A percentile compares a stretch with the other conserved stretches of the same genome.
Conservation (phyloP, 2,329 filamentous ascomycete species). For the Diaporthe citriasiana region DNA sequence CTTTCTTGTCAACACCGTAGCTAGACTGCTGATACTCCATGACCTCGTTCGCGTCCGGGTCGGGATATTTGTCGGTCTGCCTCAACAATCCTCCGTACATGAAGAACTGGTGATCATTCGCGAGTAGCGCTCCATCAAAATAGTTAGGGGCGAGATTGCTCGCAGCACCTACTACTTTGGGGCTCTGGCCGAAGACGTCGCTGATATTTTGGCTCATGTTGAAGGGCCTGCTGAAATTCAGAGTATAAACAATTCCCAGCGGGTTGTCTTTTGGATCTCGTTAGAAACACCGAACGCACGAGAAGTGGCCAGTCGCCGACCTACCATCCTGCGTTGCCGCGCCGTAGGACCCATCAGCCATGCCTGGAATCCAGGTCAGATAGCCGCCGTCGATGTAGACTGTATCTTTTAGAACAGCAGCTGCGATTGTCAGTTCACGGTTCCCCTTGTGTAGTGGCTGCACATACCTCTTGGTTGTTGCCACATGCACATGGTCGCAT, state of each 20-base stretch:
- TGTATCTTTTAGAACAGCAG: constrained; percentile 70
- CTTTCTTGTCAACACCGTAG: constrained; percentile 61
- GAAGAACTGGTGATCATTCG: constrained; percentile 74
- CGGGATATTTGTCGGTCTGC: constrained; percentile 53
- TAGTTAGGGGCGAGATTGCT: constrained; percentile 70
- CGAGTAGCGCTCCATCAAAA: constrained; percentile 74
- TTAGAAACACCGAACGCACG: not conserved
- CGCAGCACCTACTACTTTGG: constrained; percentile 53
- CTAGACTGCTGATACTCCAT: constrained; percentile 67
- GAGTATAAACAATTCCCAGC: constrained; percentile 66
- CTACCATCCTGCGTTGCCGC: constrained; percentile 57
- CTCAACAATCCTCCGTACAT: constrained; percentile 72
- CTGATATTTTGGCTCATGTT: constrained; percentile 67
- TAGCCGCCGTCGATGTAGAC: constrained; percentile 76
- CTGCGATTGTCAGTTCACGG: constrained; percentile 55
- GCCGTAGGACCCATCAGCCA: constrained; percentile 59
- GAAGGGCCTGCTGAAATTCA: constrained; percentile 72
- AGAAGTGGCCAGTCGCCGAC: constrained; percentile 42
- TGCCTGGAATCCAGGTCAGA: constrained; percentile 66
- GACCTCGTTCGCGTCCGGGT: constrained; percentile 57
- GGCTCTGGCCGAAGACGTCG: constrained; percentile 58
- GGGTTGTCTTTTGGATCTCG: constrained; percentile 60
- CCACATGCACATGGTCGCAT: constrained; percentile 74
- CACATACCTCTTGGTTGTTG: constrained; percentile 57
- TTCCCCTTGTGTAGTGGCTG: not conserved